Conservation (phyloP, 2,329 filamentous ascomycete genomes). For the Grosmannia clavigera region DNA sequence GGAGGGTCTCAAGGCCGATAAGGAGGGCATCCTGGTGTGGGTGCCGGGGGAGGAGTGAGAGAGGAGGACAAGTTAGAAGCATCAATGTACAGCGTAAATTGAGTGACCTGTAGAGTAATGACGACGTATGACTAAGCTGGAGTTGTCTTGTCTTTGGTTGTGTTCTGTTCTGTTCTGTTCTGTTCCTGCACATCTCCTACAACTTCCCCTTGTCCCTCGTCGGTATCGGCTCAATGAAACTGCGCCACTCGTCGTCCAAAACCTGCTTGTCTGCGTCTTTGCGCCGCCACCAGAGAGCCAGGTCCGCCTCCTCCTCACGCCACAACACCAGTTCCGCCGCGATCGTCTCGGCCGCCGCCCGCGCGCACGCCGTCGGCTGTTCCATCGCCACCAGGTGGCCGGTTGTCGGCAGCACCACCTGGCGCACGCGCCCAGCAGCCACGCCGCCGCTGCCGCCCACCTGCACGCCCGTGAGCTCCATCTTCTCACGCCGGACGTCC, state of each 20-base stretch:
- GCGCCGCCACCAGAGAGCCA: slow-evolving; percentile 39
- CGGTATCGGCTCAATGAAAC: slow-evolving; percentile 8
- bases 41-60: slow-evolving; percentile 31
- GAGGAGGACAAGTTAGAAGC: not conserved
- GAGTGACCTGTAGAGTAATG: not conserved
- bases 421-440: slow-evolving; percentile 52
- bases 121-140: not conserved
- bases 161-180: too few relatives aligned
- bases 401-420: slow-evolving; percentile 48
- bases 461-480: slow-evolving; percentile 51
- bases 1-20: slow-evolving; percentile 59
- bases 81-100: not conserved
- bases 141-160: too few relatives aligned
- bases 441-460: slow-evolving; percentile 55
- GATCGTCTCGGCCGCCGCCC: slow-evolving; percentile 44
- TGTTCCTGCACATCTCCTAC: too few relatives aligned
- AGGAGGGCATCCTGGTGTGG: slow-evolving; percentile 53
- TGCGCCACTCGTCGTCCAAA: slow-evolving; percentile 38
- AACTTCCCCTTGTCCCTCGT: slow-evolving; percentile 1
- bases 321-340: slow-evolving; percentile 43
- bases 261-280: slow-evolving; percentile 41
- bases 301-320: slow-evolving; percentile 43
- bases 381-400: slow-evolving; percentile 85
- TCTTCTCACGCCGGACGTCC: slow-evolving; percentile 41
- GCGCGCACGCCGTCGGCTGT: slow-evolving; percentile 53